phyloP scores from a whole-genome alignment of 768 basidiomycete species.

The Phanerochaete carnosa region DNA sequence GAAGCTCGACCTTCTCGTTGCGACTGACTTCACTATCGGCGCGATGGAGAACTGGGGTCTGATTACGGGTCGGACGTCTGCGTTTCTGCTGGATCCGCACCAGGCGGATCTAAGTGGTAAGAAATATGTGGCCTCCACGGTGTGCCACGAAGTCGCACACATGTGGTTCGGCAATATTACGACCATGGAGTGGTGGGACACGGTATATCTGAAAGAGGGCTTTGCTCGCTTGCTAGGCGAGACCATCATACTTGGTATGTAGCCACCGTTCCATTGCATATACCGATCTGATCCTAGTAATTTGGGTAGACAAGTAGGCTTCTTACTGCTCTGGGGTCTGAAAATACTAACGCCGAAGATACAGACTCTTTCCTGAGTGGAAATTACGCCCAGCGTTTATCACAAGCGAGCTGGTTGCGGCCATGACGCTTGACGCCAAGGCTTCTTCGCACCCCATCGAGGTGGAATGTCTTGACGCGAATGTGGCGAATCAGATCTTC shows the following conservation, averaged over 20 bases:
- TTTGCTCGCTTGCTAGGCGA: conserved; percentile 59
- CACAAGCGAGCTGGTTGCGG: conserved; percentile 68
- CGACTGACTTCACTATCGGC: conserved; percentile 81
- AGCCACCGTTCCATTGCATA: background rate
- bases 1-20: conserved; percentile 90
- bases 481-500: conserved; percentile 86
- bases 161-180: conserved; percentile 92
- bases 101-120: conserved; percentile 68
- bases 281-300: background rate
- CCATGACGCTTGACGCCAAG: conserved; percentile 80
- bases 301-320: conserved; percentile 50
- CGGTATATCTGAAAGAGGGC: conserved; percentile 81
- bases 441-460: conserved; percentile 91
- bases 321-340: background rate
- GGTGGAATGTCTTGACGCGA: conserved; percentile 84
- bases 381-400: conserved; percentile 81
- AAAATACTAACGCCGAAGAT: background rate
- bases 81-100: conserved; percentile 77
- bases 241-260: conserved; percentile 71
- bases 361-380: conserved; percentile 82
- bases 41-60: conserved; percentile 96
- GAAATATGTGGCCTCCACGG: conserved; percentile 73
- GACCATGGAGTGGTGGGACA: conserved; percentile 93
- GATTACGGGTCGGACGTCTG: conserved; percentile 84
- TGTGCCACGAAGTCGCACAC: conserved; percentile 86